These are phyloP conservation scores for Tripterygium wilfordii DNA, from an alignment of 177 flowering plant species.

Conservation along the genomic window DNA sequence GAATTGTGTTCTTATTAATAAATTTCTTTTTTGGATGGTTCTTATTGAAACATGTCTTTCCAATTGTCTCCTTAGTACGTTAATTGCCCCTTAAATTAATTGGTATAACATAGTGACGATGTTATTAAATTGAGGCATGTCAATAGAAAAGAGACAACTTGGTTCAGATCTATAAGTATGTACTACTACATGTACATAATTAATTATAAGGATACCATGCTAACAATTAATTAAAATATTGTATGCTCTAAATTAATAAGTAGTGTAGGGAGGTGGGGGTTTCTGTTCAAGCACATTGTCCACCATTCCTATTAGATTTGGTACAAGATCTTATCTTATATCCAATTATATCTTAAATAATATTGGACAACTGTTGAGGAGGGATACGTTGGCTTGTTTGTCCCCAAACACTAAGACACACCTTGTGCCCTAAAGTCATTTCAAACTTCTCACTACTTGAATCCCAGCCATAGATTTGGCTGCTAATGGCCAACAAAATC, in stretches of 20 bases:
- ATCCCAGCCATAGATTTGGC: background rate
- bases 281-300: constrained; percentile 20
- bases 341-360: background rate
- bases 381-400: constrained; percentile 14
- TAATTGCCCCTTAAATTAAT: too few relatives aligned
- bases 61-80: too few relatives aligned
- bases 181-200: too few relatives aligned
- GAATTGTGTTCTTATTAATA: too few relatives aligned
- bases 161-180: too few relatives aligned
- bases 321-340: background rate
- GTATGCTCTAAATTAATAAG: background rate
- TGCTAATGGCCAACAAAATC: background rate
- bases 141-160: too few relatives aligned
- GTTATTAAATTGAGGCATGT: too few relatives aligned
- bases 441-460: constrained; percentile 12
- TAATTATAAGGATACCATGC: too few relatives aligned
- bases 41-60: too few relatives aligned
- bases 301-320: background rate
- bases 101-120: too few relatives aligned
- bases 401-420: constrained; percentile 17
- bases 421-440: constrained; percentile 23
- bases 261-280: constrained; percentile 14
- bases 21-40: too few relatives aligned
- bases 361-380: constrained; percentile 1
- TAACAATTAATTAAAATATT: too few relatives aligned